phyloP scores from a whole-genome alignment of 345 rosid species.

The Linum lewisii region DNA sequence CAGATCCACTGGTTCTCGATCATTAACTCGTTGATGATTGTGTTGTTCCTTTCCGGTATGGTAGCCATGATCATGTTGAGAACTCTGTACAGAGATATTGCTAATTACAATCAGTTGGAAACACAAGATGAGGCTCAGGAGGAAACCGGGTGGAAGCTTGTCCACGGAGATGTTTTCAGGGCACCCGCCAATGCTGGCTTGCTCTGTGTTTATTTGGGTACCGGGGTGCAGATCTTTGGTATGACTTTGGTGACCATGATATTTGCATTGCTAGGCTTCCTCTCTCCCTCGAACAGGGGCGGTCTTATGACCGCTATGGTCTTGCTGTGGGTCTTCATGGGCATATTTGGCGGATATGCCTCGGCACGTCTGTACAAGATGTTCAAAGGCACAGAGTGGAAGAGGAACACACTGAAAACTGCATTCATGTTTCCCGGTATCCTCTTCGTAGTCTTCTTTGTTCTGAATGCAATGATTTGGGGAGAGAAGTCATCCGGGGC shows the following conservation, averaged over 20 bases:
- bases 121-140: constrained; percentile 98
- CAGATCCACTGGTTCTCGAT: constrained; percentile 98
- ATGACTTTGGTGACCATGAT: constrained; percentile 97
- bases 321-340: constrained; percentile 97
- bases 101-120: constrained; percentile 92
- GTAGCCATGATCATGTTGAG: constrained; percentile 99
- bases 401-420: constrained; percentile 80
- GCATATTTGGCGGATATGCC: constrained; percentile 83
- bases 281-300: constrained; percentile 95
- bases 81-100: constrained; percentile 84
- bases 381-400: constrained; percentile 97
- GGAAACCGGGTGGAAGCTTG: constrained; percentile 98
- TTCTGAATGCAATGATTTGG: constrained; percentile 85
- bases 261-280: constrained; percentile 84
- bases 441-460: constrained; percentile 69
- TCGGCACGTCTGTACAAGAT: constrained; percentile 83
- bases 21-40: constrained; percentile 93
- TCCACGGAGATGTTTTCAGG: constrained; percentile 92
- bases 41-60: constrained; percentile 95
- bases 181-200: constrained; percentile 74
- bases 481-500: constrained; percentile 97
- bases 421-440: constrained; percentile 94
- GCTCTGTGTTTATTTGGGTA: constrained; percentile 85
- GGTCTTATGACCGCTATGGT: constrained; percentile 99
- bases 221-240: constrained; percentile 85